Evolutionary conservation across 2,329 filamentous ascomycete species (phyloP).

Genomic region (Cladosporium phlei): DNA sequence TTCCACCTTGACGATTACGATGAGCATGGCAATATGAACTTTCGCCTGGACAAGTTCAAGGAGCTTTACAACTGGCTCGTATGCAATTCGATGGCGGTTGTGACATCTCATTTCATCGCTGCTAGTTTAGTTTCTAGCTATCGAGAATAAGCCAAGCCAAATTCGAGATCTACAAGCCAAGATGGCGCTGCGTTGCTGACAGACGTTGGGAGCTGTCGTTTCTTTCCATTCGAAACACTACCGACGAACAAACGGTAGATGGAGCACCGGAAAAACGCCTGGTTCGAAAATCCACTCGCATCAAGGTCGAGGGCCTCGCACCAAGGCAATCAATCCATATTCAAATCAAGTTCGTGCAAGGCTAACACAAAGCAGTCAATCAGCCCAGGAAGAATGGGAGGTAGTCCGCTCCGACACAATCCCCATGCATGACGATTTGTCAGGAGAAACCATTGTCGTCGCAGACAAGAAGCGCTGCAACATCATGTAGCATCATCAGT

Average conservation of each 20-base stretch:
- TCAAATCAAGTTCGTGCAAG: background rate
- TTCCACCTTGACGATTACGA: background rate
- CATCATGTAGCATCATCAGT: background rate
- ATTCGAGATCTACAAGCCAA: background rate
- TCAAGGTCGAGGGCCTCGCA: background rate
- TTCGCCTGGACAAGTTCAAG: background rate
- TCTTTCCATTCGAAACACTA: background rate
- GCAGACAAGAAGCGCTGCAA: background rate
- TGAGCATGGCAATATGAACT: background rate
- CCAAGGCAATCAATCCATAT: background rate
- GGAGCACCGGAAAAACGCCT: background rate
- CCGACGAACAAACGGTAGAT: too few relatives aligned
- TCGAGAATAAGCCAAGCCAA: too few relatives aligned
- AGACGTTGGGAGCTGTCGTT: slow-evolving; percentile 1
- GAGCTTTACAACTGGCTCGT: slow-evolving; percentile 8
- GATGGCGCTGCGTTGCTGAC: slow-evolving; percentile 1
- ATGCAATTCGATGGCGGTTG: too few relatives aligned
- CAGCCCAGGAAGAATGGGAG: background rate
- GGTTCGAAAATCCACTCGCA: background rate
- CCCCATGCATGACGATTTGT: background rate
- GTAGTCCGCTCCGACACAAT: slow-evolving; percentile 1
- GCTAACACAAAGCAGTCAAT: background rate
- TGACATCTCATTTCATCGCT: too few relatives aligned
- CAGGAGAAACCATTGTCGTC: background rate
- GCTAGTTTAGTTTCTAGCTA: too few relatives aligned